Evolutionary conservation across 495 filamentous ascomycete species (phyloP), one percentile per base, ranked within the genome.

Genomic region (Xylaria intraflava): DNA sequence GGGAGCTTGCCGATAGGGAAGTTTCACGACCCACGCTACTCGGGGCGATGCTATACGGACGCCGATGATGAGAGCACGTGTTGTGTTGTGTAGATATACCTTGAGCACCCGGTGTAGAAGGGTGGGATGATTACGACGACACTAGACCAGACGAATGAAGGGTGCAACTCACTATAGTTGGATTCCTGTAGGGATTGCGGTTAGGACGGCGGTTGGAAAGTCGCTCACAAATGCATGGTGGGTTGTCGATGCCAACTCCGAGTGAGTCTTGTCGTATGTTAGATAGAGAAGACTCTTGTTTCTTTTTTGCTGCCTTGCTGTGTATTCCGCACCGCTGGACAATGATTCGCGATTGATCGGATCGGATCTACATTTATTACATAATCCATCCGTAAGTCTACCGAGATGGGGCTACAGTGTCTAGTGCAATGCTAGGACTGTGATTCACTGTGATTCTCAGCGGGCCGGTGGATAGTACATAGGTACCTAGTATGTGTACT

Each of bases 131-230:
- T n/a, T n/a, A n/a, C n/a, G n/a, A 2, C 24, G n/a, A 14, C 2
- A 3, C 39, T 24, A 31, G 10, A 23, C 17, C 46, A 27, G 24
- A 42, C 22, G 20, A 42, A 42, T 30, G 48, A 42, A 22, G 1
- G 12, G n/a, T 14, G 36, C 12, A 14, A 51, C 49, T 51, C 43
- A 51, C 49, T 51, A 14, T 51, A 33, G 30, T 19, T 42, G 27
- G 26, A 14, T 16, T 16, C 30, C n/a, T n/a, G 36, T 9, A n/a
- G n/a, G 49, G 17, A 10, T 10, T 16, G 20, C 20, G 36, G 47
- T 8, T 19, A 40, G 24, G 16, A 30, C 22, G 30, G 38, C 35
- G 26, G 35, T n/a, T 3, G 6, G 14, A 31, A 51, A 41, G 36
- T 43, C 49, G 38, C 26, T 31, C 49, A 43, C 29, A 19, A 39